Conservation (phyloP, 495 filamentous ascomycete genomes). For the Hypoxylon fuscum region DNA sequence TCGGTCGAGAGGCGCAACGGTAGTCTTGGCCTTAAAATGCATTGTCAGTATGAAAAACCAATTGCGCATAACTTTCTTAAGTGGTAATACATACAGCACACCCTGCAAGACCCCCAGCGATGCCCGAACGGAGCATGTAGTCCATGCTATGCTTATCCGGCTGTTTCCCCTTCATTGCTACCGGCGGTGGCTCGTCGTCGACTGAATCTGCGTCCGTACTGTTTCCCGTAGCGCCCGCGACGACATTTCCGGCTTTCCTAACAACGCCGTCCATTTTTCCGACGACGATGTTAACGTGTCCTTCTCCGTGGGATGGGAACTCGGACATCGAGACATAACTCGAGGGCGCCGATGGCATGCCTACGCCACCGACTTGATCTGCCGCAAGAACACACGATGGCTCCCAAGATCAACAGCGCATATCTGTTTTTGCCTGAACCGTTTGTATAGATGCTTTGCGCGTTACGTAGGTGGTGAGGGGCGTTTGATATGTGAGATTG, state of each 20-base stretch:
- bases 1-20: slow-evolving; percentile 94
- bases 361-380: slow-evolving; percentile 44
- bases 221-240: slow-evolving; percentile 28
- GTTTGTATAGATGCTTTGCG: slow-evolving; percentile 1
- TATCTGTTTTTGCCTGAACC: slow-evolving; percentile 4
- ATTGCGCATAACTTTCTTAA: background rate
- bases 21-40: slow-evolving; percentile 80
- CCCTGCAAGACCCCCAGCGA: slow-evolving; percentile 89
- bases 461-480: background rate
- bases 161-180: slow-evolving; percentile 46
- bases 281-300: slow-evolving; percentile 39
- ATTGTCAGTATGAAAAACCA: slow-evolving; percentile 7
- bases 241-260: slow-evolving; percentile 34
- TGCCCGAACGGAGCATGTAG: slow-evolving; percentile 80
- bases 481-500: background rate
- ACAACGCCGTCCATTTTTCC: slow-evolving; percentile 38
- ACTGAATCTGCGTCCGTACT: slow-evolving; percentile 34
- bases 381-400: slow-evolving; percentile 1
- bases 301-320: slow-evolving; percentile 49
- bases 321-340: slow-evolving; percentile 59
- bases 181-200: slow-evolving; percentile 52
- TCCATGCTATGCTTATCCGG: slow-evolving; percentile 76
- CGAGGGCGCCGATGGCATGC: slow-evolving; percentile 60
- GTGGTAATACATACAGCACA: slow-evolving; percentile 71
- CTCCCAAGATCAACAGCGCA: slow-evolving; percentile 18